Conservation (phyloP, 2,329 filamentous ascomycete species). For the Xylaria polymorpha region DNA sequence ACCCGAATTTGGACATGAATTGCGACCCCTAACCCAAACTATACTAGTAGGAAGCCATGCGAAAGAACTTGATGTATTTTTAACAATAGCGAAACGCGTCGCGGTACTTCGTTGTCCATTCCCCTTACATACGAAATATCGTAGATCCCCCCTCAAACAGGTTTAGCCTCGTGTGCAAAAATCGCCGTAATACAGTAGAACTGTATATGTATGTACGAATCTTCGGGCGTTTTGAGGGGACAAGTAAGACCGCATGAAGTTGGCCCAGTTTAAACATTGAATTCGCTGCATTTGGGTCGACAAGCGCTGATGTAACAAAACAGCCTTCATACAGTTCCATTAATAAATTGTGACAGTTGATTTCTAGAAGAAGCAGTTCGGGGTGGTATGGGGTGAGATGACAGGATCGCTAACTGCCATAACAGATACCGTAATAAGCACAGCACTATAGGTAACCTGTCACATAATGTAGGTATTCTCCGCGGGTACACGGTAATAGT, state of each 20-base stretch:
- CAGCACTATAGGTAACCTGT: background rate
- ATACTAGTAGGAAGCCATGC: background rate
- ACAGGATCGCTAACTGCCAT: conserved; percentile 4
- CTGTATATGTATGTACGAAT: background rate
- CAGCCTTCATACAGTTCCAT: conserved; percentile 9
- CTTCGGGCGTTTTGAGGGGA: background rate
- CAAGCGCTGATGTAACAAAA: background rate
- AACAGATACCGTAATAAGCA: background rate
- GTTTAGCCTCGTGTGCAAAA: conserved; percentile 7
- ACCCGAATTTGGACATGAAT: background rate
- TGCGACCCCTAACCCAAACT: background rate
- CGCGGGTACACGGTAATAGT: conserved; percentile 5
- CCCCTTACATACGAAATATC: background rate
- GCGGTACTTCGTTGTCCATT: background rate
- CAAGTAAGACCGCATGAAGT: conserved; percentile 15
- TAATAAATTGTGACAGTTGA: background rate
- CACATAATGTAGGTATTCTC: background rate
- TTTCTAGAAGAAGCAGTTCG: background rate
- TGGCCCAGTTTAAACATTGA: conserved; percentile 1
- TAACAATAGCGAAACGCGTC: conserved; percentile 22
- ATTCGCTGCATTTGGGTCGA: conserved; percentile 2
- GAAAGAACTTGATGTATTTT: conserved; percentile 23
- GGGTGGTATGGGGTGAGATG: conserved; percentile 1
- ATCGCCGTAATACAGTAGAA: background rate
- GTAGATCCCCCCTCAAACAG: background rate